Conservation (phyloP, 208 protist species). For the Vickermania ingenoplastis region DNA sequence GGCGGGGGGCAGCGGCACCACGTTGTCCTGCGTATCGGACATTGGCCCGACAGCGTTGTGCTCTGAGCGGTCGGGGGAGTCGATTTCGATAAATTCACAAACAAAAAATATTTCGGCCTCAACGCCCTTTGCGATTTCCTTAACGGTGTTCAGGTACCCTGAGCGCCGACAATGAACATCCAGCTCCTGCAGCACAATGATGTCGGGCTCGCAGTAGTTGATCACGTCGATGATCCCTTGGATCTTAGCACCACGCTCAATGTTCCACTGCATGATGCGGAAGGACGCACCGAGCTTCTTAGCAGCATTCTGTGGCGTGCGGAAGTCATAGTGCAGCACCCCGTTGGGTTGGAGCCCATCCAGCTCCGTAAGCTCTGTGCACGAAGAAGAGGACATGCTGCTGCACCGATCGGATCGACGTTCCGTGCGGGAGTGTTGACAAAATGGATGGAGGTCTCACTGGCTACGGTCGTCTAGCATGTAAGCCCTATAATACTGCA, state of each 20-base stretch:
- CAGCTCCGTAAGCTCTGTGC: constrained; percentile 6
- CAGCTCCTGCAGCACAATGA: constrained; percentile 73
- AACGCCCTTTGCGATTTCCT: constrained; percentile 47
- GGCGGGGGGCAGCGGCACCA: not conserved
- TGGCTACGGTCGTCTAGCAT: too few species aligned
- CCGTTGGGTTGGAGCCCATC: constrained; percentile 24
- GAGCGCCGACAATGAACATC: constrained; percentile 72
- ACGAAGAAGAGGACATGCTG: not conserved
- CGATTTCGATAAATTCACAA: constrained; percentile 76
- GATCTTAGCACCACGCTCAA: constrained; percentile 61
- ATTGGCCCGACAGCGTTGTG: constrained; percentile 39
- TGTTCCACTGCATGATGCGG: constrained; percentile 74
- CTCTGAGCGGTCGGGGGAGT: constrained; percentile 15
- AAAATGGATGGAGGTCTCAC: too few species aligned
- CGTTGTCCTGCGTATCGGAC: constrained; percentile 7
- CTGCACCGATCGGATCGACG: too few species aligned
- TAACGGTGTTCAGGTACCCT: constrained; percentile 44
- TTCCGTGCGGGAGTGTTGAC: too few species aligned
- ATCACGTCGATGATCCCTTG: constrained; percentile 45
- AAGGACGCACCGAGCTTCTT: constrained; percentile 33
- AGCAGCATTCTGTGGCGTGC: constrained; percentile 8
- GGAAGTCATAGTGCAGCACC: constrained; percentile 68
- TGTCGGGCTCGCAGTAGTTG: constrained; percentile 36
- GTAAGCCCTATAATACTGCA: too few species aligned
- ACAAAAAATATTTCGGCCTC: constrained; percentile 51